Evolutionary conservation across 192 early-diverging fungal species (phyloP).

Genomic region (Obelidium mucronatum): DNA sequence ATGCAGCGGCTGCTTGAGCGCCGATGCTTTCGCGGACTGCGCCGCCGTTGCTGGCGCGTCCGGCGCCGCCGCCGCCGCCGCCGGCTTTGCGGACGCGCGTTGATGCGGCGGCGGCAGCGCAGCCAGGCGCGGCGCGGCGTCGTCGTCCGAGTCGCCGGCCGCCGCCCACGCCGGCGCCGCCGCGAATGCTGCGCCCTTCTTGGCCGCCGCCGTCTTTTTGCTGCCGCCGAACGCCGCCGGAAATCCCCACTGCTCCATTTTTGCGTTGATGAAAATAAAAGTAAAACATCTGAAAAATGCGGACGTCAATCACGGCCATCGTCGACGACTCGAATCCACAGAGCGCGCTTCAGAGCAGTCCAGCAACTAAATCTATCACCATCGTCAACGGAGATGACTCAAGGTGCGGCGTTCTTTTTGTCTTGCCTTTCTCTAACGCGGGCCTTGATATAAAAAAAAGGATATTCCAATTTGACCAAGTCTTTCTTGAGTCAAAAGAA

Average conservation of each 20-base stretch:
- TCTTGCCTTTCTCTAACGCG: neutral
- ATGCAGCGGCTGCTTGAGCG: neutral
- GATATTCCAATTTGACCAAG: conserved; percentile 19
- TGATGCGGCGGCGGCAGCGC: neutral
- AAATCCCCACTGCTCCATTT: conserved; percentile 9
- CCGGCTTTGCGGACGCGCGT: neutral
- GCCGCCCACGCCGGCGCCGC: conserved; percentile 8
- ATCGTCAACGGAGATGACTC: conserved; percentile 3
- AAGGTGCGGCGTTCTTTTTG: neutral
- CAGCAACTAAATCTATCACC: neutral
- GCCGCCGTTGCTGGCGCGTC: neutral
- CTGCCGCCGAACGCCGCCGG: conserved; percentile 5
- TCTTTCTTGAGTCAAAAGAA: neutral
- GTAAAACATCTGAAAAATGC: no score
- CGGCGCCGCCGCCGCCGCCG: neutral
- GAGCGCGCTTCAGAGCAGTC: neutral
- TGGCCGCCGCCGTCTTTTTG: neutral
- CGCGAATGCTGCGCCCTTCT: neutral
- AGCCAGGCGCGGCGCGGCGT: neutral
- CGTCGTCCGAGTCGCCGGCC: conserved; percentile 2
- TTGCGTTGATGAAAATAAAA: no score
- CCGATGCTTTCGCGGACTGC: no score
- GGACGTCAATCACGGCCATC: conserved; percentile 3
- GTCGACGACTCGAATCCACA: conserved; percentile 1
- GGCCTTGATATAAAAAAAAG: neutral